phyloP scores from a whole-genome alignment of 2,329 filamentous ascomycete genomes.

The Epichloe typhina region DNA sequence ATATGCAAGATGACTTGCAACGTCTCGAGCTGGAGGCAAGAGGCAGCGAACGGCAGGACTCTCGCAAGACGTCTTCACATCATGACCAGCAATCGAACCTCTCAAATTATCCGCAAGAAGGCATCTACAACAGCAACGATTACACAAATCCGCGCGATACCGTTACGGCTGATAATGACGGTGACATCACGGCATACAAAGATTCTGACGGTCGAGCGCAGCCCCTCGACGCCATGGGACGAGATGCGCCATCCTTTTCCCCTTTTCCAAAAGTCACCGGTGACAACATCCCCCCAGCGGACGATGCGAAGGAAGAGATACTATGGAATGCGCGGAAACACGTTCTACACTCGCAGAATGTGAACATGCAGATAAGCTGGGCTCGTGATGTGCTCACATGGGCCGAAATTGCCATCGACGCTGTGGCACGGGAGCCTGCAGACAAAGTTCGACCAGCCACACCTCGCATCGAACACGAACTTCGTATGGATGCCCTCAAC shows the following conservation, averaged over 20 bases:
- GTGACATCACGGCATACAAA: constrained; percentile 26
- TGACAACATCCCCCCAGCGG: constrained; percentile 85
- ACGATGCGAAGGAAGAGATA: constrained; percentile 86
- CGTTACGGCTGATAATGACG: constrained; percentile 20
- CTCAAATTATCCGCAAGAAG: constrained; percentile 24
- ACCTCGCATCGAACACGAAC: constrained; percentile 76
- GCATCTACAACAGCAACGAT: constrained; percentile 3
- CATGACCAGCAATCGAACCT: constrained; percentile 32
- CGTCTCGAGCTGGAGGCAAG: constrained; percentile 75
- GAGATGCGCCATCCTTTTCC: constrained; percentile 66
- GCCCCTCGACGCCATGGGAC: constrained; percentile 29
- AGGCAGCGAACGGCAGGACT: constrained; percentile 25
- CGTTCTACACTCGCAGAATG: constrained; percentile 86
- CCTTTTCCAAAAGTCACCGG: constrained; percentile 80
- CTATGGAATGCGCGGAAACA: constrained; percentile 71
- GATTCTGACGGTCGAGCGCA: constrained; percentile 23
- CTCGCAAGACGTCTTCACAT: constrained; percentile 18
- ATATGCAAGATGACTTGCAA: constrained; percentile 90
- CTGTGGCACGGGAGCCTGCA: constrained; percentile 50
- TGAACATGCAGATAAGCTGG: constrained; percentile 94
- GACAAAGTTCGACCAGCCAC: constrained; percentile 53
- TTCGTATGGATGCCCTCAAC: constrained; percentile 79
- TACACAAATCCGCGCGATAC: constrained; percentile 7
- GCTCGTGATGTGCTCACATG: constrained; percentile 84
- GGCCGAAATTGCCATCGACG: constrained; percentile 71